Evolutionary conservation across 306 rosid species (phyloP), one percentile per base, ranked within the genome.

Genomic region (Castanea crenata): DNA sequence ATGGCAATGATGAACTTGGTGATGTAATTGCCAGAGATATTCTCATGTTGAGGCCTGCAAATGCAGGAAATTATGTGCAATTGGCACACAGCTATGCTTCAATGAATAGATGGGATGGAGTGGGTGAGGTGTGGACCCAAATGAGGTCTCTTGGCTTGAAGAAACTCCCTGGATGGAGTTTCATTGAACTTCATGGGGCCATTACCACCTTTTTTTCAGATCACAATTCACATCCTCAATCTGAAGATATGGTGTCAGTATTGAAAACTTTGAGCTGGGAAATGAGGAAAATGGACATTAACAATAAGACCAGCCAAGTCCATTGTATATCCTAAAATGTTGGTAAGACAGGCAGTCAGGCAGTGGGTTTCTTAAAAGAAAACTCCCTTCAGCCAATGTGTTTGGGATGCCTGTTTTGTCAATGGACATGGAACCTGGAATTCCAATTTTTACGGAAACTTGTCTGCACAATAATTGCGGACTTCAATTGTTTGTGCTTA

Each of bases 151-250:
- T 89, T 21, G 97, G 96, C 67, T 78, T 90, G 90, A 87, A 82
- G 68, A 92, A 92, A 79, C 75, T 89, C 55, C 97, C 97, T 46
- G 97, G 96, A 3, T 92, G 96, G 97, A 92, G 97, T 82, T 90
- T 77, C 76, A 79, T 88, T 52, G 91, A 89, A 79, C 68, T 89
- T 76, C 85, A 92, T 63, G 92, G 97, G 73, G 76, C 65, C 55
- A 85, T 89, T 73, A 90, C 88, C 54, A 89, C 91, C 32, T 92
- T 89, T 85, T 88, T 85, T 82, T 86, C 91, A 1, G 84, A 83
- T 67, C 96, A 91, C 87, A 92, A 88, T 52, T 82, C 96, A 75
- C 94, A 90, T 77, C 88, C 92, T 63, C 89, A 78, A 62, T 83
- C 77, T 70, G 90, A 88, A 46, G 90, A 89, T 71, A 86, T 90